Conservation (phyloP, 495 filamentous ascomycete species). For the Articulospora tetracladia region DNA sequence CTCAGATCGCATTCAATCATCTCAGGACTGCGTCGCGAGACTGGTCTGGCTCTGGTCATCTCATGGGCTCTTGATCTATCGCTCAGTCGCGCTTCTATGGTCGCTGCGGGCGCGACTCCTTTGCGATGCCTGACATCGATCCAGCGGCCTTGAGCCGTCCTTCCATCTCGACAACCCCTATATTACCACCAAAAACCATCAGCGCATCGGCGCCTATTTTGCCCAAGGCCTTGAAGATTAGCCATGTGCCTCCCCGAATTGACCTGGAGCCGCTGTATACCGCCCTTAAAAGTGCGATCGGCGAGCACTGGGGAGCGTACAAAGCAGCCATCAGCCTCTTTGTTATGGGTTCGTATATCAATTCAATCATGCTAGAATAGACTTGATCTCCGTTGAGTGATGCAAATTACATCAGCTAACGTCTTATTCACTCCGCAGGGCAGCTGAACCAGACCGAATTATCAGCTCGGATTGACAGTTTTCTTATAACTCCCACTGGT, state of each 20-base stretch:
- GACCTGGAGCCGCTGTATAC: conserved; percentile 90
- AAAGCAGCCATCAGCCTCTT: conserved; percentile 80
- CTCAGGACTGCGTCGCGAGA: conserved; percentile 13
- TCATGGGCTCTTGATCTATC: conserved; percentile 18
- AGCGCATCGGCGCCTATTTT: conserved; percentile 51
- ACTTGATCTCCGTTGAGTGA: neutral
- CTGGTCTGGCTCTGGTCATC: conserved; percentile 11
- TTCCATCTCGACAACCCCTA: conserved; percentile 55
- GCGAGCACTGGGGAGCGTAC: conserved; percentile 84
- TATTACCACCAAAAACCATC: conserved; percentile 57
- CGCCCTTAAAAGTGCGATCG: conserved; percentile 73
- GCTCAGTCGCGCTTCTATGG: conserved; percentile 18
- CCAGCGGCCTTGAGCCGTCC: conserved; percentile 75
- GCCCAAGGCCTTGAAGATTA: conserved; percentile 60
- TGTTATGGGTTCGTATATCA: conserved; percentile 65
- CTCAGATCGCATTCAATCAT: conserved; percentile 14
- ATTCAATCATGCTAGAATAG: neutral
- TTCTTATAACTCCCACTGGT: conserved; percentile 64
- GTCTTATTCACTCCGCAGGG: conserved; percentile 16
- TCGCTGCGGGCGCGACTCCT: conserved; percentile 18
- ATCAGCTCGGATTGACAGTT: conserved; percentile 65
- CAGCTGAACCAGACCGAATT: conserved; percentile 57
- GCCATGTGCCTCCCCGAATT: conserved; percentile 69
- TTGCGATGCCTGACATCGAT: conserved; percentile 75
- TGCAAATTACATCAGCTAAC: conserved; percentile 18